Percentiles rank a stretch among this genome's conserved stretches.
Conservation (phyloP, 164 flowering plant species). For the Vitis amurensis region DNA sequence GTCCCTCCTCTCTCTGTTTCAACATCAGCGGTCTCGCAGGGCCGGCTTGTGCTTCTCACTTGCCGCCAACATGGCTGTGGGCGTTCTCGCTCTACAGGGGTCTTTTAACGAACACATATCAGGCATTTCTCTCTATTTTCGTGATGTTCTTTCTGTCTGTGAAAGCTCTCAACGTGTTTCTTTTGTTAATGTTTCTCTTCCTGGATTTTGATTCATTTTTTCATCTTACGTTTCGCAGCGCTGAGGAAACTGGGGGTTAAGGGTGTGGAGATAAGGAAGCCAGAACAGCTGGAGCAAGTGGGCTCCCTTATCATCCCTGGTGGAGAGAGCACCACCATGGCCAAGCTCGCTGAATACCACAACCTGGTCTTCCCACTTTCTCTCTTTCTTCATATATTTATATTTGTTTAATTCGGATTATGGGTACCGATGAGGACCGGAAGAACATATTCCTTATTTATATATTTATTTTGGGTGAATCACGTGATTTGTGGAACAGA, state of each 20-base stretch:
- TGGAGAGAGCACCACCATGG: conserved; percentile 99
- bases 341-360: conserved; percentile 87
- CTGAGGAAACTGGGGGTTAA: conserved; percentile 78
- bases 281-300: conserved; percentile 71
- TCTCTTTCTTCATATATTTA: neutral
- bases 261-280: conserved; percentile 84
- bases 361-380: conserved; percentile 56
- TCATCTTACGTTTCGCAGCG: conserved; percentile 32
- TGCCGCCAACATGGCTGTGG: conserved; percentile 53
- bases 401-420: neutral
- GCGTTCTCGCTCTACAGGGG: conserved; percentile 94
- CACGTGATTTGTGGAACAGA: too few relatives aligned
- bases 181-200: neutral
- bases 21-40: neutral
- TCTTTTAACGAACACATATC: conserved; percentile 96
- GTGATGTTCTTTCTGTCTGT: neutral
- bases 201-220: neutral
- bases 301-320: conserved; percentile 88
- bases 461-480: too few relatives aligned
- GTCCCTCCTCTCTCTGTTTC: conserved; percentile 1
- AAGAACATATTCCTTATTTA: too few relatives aligned
- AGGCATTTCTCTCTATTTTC: conserved; percentile 34
- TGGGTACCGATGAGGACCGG: too few relatives aligned
- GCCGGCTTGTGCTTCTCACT: too few relatives aligned
- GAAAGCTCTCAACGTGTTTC: neutral